phyloP scores from a whole-genome alignment of 176 grass and related monocot species.

The Eremochloa ophiuroides region DNA sequence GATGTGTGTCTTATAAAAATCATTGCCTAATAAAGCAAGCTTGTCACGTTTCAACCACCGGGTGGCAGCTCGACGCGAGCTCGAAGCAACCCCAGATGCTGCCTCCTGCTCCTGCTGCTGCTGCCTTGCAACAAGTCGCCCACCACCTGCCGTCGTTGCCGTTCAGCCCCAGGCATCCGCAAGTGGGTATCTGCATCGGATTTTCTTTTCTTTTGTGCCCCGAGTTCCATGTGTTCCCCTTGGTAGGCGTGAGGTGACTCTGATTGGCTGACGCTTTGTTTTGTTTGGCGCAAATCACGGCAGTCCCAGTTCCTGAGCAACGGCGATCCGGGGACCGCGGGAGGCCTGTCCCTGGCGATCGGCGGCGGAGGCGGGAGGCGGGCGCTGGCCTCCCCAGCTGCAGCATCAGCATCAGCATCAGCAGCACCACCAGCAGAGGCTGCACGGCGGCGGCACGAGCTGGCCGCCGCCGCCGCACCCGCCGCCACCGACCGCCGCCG shows the following conservation, averaged over 20 bases:
- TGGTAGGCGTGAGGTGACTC: background rate
- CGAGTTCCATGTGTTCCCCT: background rate
- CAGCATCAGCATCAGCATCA: slow-evolving; percentile 32
- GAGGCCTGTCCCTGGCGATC: slow-evolving; percentile 49
- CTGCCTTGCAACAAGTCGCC: slow-evolving; percentile 21
- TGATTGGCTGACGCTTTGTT: background rate
- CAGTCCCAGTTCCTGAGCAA: slow-evolving; percentile 32
- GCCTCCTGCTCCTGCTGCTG: background rate
- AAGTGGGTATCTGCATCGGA: slow-evolving; percentile 30
- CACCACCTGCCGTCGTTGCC: slow-evolving; percentile 40
- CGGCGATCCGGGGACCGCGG: slow-evolving; percentile 28
- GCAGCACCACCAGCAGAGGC: slow-evolving; percentile 25
- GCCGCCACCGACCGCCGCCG: background rate
- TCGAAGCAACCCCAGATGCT: slow-evolving; percentile 52
- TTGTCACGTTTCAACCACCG: background rate
- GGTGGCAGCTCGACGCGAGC: slow-evolving; percentile 46
- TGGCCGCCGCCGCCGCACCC: slow-evolving; percentile 33
- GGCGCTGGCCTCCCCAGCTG: slow-evolving; percentile 25
- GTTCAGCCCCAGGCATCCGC: slow-evolving; percentile 42
- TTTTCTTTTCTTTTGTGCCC: background rate
- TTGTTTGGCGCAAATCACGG: background rate
- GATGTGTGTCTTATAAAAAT: background rate
- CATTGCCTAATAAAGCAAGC: background rate
- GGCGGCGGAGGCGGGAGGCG: slow-evolving; percentile 19
- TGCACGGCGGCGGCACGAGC: slow-evolving; percentile 26